Evolutionary conservation across 2,329 filamentous ascomycete genomes (phyloP), one percentile per base, ranked within the genome.

Genomic region (Arthrobotrys sinensis): DNA sequence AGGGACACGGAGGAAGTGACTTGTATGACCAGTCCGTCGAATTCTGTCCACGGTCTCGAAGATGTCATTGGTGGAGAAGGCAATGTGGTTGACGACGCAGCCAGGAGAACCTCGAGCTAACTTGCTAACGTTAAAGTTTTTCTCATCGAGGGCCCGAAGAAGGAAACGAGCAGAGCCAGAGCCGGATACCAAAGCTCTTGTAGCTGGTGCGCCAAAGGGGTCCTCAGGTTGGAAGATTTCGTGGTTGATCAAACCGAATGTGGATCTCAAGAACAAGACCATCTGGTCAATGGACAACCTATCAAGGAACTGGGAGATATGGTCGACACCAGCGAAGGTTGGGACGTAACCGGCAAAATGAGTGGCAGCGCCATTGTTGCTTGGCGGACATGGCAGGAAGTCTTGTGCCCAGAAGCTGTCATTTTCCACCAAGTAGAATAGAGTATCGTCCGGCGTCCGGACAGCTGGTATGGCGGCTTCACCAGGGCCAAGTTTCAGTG

Each of bases 401-500:
- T 80, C 79, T 65, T 80, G 76, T n/a, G 65, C 76, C 79, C 79
- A 80, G 79, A 80, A 80, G 45, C 66, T 73, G 38, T 80, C 79
- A n/a, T 72, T 79, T 50, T 80, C 79, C 16, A 80, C 79, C 32
- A 80, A 48, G 38, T 80, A 80, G 50, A 79, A 79, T 5, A 80
- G 62, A 14, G 68, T 80, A 32, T 80, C 79, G 55, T 80, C 79
- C 7, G 79, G 79, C 12, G 79, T 75, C 32, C 76, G 75, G 46
- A 80, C 71, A 28, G 79, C 79, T 32, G 76, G 76, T 53, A 80
- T 78, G 21, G 66, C 53, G 40, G 76, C 75, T 63, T 80, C 79
- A 7, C 75, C 79, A 21, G 76, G 75, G 46, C 79, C 75, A 36
- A 80, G 75, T 34, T 73, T 79, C 16, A 73, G 38, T 8, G 79